Base-by-base conservation (phyloP, 805 yeast species). In the Pichia ethanolica region DNA sequence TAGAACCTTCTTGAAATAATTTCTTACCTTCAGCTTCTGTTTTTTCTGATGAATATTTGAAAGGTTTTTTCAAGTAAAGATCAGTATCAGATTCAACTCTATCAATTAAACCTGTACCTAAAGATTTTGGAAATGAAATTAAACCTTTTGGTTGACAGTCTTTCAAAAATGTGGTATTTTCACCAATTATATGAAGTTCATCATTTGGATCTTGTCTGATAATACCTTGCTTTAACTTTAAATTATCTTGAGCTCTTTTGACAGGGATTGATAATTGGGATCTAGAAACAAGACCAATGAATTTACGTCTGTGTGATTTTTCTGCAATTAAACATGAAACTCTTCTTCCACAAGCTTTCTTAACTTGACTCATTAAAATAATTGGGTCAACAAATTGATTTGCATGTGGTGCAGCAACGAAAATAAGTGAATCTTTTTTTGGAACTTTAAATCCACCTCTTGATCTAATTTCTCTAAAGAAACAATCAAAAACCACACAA, bases 191-290 rank as follows among this genome's bases (percentile, higher is more conserved):
- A 35, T 65, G 67, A 20, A 62, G 57, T 27, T 65, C 69, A 28
- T 67, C 66, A 5, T 74, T 74, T 35, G 72, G 67, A 57, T 81
- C 83, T 33, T 82, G 59, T 43, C 56, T 72, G 27, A 90, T 81
- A 45, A 69, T 72, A 2, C 98, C 98, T 0, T 72, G 61, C n/a
- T 82, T 95, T 4, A 70, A 63, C 34, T 63, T 70, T 65, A 91
- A 73, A 62, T 82, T 82, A 64, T 93, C 99, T 65, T 93, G 98
- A 3, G 97, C 89, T 57, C 99, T 77, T 13, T 80, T 83, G 1
- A 93, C 99, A 5, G 97, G 97, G 55, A 93, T 93, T 1, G 96
- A 73, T 69, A 83, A 74, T 55, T 88, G 87, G 53, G 83, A 74
- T 47, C 83, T 74, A 2, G 97, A 83, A 59, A 93, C 68, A 37